A percentile compares a stretch with the other conserved stretches of the same genome.
These are phyloP conservation scores for Lojkania enalia DNA, from an alignment of 2,329 filamentous ascomycete species.

Conservation along the genomic window DNA sequence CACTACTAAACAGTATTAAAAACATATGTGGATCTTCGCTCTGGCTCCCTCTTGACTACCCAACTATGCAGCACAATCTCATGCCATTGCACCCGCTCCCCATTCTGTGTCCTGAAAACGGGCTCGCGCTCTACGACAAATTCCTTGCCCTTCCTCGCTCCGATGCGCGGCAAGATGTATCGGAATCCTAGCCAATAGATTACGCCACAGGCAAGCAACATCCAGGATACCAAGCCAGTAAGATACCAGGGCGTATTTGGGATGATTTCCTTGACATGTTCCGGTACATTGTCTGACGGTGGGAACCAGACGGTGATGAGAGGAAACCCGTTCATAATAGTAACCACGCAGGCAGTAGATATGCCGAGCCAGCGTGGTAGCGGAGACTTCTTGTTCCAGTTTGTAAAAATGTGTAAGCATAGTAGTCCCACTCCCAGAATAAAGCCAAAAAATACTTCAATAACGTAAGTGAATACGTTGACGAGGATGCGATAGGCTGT, in stretches of 20 bases:
- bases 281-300: background rate
- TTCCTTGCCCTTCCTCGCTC: conserved; percentile 11
- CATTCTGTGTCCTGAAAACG: conserved; percentile 10
- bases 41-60: conserved; percentile 9
- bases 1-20: background rate
- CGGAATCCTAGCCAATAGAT: conserved; percentile 12
- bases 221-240: conserved; percentile 5
- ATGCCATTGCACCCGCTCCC: conserved; percentile 14
- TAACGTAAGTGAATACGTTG: conserved; percentile 11
- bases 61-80: conserved; percentile 16
- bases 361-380: conserved; percentile 9
- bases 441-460: conserved; percentile 3
- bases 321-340: conserved; percentile 9
- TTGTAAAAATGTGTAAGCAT: background rate
- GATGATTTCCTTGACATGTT: background rate
- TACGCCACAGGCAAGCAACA: conserved; percentile 6
- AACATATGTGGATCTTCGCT: background rate
- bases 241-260: conserved; percentile 10
- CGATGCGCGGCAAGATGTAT: conserved; percentile 10
- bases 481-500: conserved; percentile 12
- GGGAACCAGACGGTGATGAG: conserved; percentile 14
- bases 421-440: background rate
- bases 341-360: conserved; percentile 7
- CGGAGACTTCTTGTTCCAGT: background rate
- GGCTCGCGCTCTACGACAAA: conserved; percentile 15